Base-by-base conservation (phyloP, 2,329 filamentous ascomycete genomes). In the Tolypocladium amazonense region DNA sequence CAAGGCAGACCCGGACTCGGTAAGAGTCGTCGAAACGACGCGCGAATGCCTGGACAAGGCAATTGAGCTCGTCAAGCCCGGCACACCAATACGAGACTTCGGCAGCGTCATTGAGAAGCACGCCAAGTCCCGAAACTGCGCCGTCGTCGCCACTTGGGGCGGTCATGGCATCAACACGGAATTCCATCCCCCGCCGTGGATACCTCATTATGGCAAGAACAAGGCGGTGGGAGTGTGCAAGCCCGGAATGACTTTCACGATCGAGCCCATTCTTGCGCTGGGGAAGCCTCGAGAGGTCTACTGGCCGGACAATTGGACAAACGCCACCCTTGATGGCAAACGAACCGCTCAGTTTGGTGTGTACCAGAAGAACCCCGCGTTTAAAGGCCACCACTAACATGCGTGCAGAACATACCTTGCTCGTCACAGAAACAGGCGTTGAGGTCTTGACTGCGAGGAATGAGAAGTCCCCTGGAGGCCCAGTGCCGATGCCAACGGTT, bases 291-390 rank as follows among this genome's bases (percentile, higher is more conserved):
- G 86, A 63, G 94, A 99, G 70, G 88, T 94, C 72, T 97, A 92
- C 0, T 99, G 94, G 94, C 94, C 94, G 0, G 94, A 99, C 72
- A 91, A 97, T 78, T 99, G 94, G 94, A 99, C 94, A 0, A 96
- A 92, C 74, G 90, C 90, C 6, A 99, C 94, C 0, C 84, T 87
- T 60, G 94, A 99, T 72, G 94, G 94, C 56, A 89, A 88, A 74
- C 81, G 85, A 71, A 96, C 92, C 18, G 94, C 94, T 9, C 94
- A 99, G 72, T 99, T 99, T 70, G 89, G 88, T 90, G 77, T 73
- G 86, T 39, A 57, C 2, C 14, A 33, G 7, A 2, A 23, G 27
- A 6, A 9, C 20, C 18, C n/a, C 7, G 15, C 25, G 25, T 33
- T 3, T 20, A 9, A 33, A 2, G 47, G 15, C 20, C 35, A 1